Base-by-base conservation (phyloP, 768 basidiomycete genomes). In the Sporobolomyces phaffii region DNA sequence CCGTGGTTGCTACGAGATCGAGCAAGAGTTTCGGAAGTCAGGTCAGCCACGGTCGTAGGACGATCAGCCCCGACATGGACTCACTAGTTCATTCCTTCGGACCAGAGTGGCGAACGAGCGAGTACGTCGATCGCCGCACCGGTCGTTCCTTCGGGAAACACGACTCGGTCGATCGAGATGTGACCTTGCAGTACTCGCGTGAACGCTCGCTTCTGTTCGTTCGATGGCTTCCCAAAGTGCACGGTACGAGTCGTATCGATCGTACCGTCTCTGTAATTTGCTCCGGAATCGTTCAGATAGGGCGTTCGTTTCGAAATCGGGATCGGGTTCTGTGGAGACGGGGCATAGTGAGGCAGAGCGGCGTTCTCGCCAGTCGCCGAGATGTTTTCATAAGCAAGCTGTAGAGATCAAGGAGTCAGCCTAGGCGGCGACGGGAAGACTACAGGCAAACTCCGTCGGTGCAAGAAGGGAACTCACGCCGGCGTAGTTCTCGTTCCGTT, bases 111-210 rank as follows among this genome's bases (percentile, higher is more conserved):
- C 29, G 26, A 17, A 29, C 75, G 29, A 15, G 73, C 75, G 17
- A 74, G 28, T 14, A 54, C 65, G 43, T 75, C 75, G 15, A 74
- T 40, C 43, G 43, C 29, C 1, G 54, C 45, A 0, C 93, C 91
- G 4, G 87, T 85, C 6, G 90, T 93, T 5, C 90, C 91, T 77
- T 87, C 85, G 24, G 94, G 96, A 80, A 94, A 99, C 33, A 91
- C 82, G 7, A 89, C 87, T 68, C 82, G 84, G 78, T 93, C 91
- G 73, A 97, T 89, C 29, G 90, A 90, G 70, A 98, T 94, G 86
- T 99, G 96, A 11, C 93, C 94, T 79, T 99, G 96, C 63, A 99
- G 77, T 47, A 98, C 96, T 50, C 91, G 83, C 34, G 96, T 99
- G 78, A 86, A 99, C 1, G 94, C 91, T 76, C 85, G 87, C 76